Conservation (phyloP, 2,329 filamentous ascomycete species). For the Alternaria hordeiaustralica region DNA sequence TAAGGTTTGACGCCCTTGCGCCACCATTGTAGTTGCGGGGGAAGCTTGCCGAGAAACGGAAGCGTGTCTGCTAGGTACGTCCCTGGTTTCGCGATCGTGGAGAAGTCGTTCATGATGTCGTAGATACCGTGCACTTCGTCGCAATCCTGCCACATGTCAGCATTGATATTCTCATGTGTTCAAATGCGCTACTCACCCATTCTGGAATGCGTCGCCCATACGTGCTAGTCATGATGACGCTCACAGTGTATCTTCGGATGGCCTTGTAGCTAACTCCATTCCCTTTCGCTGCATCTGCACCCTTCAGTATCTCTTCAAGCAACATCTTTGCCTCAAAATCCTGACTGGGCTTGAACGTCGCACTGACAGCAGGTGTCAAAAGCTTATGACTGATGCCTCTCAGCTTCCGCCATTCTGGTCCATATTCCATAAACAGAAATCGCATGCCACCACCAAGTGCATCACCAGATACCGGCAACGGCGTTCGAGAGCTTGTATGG, state of each 20-base stretch:
- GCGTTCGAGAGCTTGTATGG: slow-evolving; percentile 46
- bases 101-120: slow-evolving; percentile 46
- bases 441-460: slow-evolving; percentile 51
- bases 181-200: slow-evolving; percentile 29
- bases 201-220: slow-evolving; percentile 43
- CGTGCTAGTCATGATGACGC: slow-evolving; percentile 48
- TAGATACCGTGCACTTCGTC: slow-evolving; percentile 43
- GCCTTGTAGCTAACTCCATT: slow-evolving; percentile 36
- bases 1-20: slow-evolving; percentile 33
- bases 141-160: slow-evolving; percentile 28
- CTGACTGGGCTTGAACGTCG: slow-evolving; percentile 53
- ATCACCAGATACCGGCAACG: slow-evolving; percentile 50
- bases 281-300: slow-evolving; percentile 23
- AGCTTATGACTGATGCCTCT: slow-evolving; percentile 51
- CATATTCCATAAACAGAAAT: slow-evolving; percentile 53
- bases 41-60: slow-evolving; percentile 36
- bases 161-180: not conserved
- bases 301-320: slow-evolving; percentile 50
- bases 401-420: slow-evolving; percentile 49
- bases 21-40: slow-evolving; percentile 41
- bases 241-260: slow-evolving; percentile 40
- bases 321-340: slow-evolving; percentile 56
- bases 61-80: slow-evolving; percentile 42
- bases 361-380: slow-evolving; percentile 45
- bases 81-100: slow-evolving; percentile 35